These are phyloP conservation scores for Gentiana dahurica DNA, from an alignment of 257 asterid species.

Conservation along the genomic window DNA sequence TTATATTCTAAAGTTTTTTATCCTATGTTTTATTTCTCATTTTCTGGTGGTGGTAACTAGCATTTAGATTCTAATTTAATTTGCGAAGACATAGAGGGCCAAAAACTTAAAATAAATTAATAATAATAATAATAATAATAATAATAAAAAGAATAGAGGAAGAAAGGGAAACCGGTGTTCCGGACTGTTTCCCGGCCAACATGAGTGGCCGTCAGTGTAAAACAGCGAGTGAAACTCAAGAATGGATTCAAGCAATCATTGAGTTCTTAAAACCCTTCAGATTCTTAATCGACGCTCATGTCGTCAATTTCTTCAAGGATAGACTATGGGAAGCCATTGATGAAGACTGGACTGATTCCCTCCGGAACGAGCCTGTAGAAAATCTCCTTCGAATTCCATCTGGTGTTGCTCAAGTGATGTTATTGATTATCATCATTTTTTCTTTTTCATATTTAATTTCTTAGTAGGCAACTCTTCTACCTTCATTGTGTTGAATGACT, in stretches of 20 bases:
- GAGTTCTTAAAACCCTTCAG: constrained; percentile 54
- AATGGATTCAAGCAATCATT: constrained; percentile 68
- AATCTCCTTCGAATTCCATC: constrained; percentile 58
- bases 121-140: too few species aligned
- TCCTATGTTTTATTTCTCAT: too few species aligned
- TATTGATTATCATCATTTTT: not conserved
- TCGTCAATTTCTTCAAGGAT: constrained; percentile 79
- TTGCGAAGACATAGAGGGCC: too few species aligned
- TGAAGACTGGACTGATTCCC: constrained; percentile 75
- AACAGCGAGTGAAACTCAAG: constrained; percentile 50
- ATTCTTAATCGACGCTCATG: constrained; percentile 64
- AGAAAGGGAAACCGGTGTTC: not conserved
- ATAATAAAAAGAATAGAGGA: not conserved
- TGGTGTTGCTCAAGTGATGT: constrained; percentile 31
- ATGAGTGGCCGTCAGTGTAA: constrained; percentile 28
- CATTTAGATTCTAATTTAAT: too few species aligned
- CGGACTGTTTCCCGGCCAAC: not conserved
- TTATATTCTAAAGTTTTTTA: too few species aligned
- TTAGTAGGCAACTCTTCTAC: not conserved
- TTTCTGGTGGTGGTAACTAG: too few species aligned
- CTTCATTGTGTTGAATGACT: not conserved
- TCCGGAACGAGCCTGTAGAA: constrained; percentile 47
- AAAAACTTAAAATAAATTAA: too few species aligned
- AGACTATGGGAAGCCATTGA: constrained; percentile 78
- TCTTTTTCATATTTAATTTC: not conserved